Conservation (phyloP, 2,329 filamentous ascomycete genomes). For the Aotearoamyces nothofagi region DNA sequence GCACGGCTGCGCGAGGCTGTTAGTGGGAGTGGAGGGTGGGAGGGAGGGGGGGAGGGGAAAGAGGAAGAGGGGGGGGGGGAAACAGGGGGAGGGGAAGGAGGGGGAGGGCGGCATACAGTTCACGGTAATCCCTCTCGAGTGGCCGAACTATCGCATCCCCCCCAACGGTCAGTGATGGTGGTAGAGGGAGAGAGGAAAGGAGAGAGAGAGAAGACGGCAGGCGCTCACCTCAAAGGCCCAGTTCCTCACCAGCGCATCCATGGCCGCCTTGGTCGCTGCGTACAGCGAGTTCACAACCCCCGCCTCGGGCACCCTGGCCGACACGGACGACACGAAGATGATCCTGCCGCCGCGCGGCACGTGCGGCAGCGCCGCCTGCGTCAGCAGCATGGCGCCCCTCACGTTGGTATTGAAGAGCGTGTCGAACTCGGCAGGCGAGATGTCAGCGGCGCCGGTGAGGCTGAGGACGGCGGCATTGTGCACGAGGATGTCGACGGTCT, state of each 20-base stretch:
- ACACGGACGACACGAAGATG: constrained; percentile 43
- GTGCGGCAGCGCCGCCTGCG: constrained; percentile 34
- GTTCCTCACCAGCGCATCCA: constrained; percentile 41
- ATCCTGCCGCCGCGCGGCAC: constrained; percentile 31
- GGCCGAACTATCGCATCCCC: too few relatives aligned
- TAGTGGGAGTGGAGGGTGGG: too few relatives aligned
- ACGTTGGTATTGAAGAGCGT: constrained; percentile 41
- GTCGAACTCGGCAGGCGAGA: constrained; percentile 33
- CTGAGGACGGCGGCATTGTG: constrained; percentile 15
- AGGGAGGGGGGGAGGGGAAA: too few relatives aligned
- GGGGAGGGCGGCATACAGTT: too few relatives aligned
- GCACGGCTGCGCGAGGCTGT: too few relatives aligned
- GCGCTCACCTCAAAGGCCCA: constrained; percentile 27
- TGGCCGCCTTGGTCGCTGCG: constrained; percentile 39
- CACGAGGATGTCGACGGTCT: constrained; percentile 16
- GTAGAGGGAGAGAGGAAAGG: too few relatives aligned
- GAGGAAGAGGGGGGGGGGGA: too few relatives aligned
- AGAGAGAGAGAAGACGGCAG: too few relatives aligned
- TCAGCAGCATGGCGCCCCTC: constrained; percentile 35
- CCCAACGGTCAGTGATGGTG: too few relatives aligned
- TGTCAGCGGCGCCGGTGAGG: constrained; percentile 15
- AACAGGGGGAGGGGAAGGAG: too few relatives aligned
- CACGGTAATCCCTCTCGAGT: constrained; percentile 7
- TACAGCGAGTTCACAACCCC: constrained; percentile 35
- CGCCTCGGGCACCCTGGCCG: constrained; percentile 28